Evolutionary conservation across 495 filamentous ascomycete species (phyloP), one percentile per base, ranked within the genome.

Genomic region (Podospora comata): DNA sequence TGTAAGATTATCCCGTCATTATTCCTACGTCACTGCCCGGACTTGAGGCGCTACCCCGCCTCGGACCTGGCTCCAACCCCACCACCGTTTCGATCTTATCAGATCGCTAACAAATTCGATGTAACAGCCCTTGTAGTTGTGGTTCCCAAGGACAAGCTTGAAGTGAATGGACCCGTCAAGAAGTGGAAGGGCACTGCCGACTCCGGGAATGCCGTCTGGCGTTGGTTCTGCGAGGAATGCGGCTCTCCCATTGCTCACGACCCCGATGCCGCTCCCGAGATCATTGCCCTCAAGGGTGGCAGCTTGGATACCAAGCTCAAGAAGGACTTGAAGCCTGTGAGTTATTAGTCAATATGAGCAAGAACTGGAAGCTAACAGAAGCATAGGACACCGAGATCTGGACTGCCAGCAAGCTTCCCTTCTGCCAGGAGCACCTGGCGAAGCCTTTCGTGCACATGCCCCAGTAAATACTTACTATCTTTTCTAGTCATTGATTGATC

Each of bases 181-280:
- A 87, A 78, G 79, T 90, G 73, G 75, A 77, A 85, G 27, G 83
- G 85, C 71, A 78, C 70, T 28, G 88, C 84, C 62, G 76, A 74
- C 67, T 88, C 85, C 3, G 88, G 88, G 72, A 79, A 85, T 56
- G 73, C 81, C 63, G 88, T 90, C 57, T 85, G 86, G 81, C 88
- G 88, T 60, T 77, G 88, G 78, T 90, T 90, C 84, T 90, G 88
- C 84, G 79, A 78, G 64, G 86, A 89, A 72, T 90, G 88, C 78
- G 88, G 88, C 64, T 89, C 86, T 4, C 87, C 87, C 65, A 89
- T 90, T 73, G 87, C 87, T 55, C 88, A 90, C 74, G 87, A 89
- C 74, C 88, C 88, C 16, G 87, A 90, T 60, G 86, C 84, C 16
- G 88, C 88, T 19, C 88, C 88, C 44, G 80, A 83, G 65, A 90